Evolutionary conservation across 2,329 filamentous ascomycete genomes (phyloP).

Genomic region (Emydomyces testavorans): DNA sequence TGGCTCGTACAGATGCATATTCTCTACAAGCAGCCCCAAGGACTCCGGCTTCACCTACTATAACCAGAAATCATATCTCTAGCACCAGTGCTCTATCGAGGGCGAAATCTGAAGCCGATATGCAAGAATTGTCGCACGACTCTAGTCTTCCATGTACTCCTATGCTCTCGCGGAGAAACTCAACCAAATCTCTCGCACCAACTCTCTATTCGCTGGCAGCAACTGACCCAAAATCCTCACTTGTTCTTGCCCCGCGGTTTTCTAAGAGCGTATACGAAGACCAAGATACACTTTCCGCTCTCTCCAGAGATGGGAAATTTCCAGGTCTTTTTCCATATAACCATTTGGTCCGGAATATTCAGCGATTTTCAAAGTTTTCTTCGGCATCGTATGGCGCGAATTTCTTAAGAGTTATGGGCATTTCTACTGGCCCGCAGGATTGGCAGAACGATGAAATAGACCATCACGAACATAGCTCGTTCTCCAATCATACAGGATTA

Average conservation of each 20-base stretch:
- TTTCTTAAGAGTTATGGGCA: conserved; percentile 39
- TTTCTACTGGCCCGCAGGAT: conserved; percentile 25
- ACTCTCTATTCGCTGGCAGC: conserved; percentile 39
- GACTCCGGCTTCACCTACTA: conserved; percentile 32
- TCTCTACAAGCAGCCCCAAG: conserved; percentile 30
- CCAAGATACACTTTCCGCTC: conserved; percentile 32
- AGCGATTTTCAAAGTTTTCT: conserved; percentile 38
- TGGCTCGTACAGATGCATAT: conserved; percentile 35
- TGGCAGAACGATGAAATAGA: conserved; percentile 25
- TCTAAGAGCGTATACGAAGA: conserved; percentile 38
- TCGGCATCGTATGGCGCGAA: conserved; percentile 39
- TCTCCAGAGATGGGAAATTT: conserved; percentile 35
- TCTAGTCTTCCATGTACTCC: conserved; percentile 21
- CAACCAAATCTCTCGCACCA: conserved; percentile 32
- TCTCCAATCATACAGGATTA: conserved; percentile 36
- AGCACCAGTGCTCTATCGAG: conserved; percentile 35
- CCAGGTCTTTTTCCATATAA: conserved; percentile 37
- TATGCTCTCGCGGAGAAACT: conserved; percentile 18
- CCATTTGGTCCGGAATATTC: conserved; percentile 37
- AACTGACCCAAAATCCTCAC: conserved; percentile 35
- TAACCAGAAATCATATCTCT: conserved; percentile 32
- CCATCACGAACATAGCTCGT: conserved; percentile 37
- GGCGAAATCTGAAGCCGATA: conserved; percentile 33
- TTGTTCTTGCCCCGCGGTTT: conserved; percentile 33
- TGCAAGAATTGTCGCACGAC: conserved; percentile 24